These are phyloP conservation scores for Nemania bipapillata DNA, from an alignment of 2,329 filamentous ascomycete genomes.

Conservation along the genomic window DNA sequence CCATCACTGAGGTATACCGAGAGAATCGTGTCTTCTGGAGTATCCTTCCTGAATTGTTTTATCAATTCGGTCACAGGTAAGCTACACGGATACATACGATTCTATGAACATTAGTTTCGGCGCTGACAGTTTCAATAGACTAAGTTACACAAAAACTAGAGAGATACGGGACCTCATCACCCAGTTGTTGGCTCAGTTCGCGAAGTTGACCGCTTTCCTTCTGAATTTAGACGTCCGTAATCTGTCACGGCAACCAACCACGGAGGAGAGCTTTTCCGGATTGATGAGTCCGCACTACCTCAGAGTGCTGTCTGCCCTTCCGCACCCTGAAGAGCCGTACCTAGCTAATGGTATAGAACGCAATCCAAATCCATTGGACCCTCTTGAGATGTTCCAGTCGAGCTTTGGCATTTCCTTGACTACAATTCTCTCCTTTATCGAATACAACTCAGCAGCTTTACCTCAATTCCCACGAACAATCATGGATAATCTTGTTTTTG, in stretches of 20 bases:
- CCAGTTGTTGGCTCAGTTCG: constrained; percentile 54
- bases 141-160: constrained; percentile 42
- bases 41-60: constrained; percentile 63
- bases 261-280: constrained; percentile 53
- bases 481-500: constrained; percentile 56
- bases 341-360: constrained; percentile 49
- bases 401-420: constrained; percentile 57
- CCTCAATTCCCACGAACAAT: constrained; percentile 59
- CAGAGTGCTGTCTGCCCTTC: constrained; percentile 56
- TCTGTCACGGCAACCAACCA: constrained; percentile 44
- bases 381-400: constrained; percentile 59
- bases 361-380: constrained; percentile 50
- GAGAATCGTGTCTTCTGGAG: constrained; percentile 64
- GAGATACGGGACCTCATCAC: constrained; percentile 50
- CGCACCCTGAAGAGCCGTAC: constrained; percentile 49
- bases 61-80: constrained; percentile 57
- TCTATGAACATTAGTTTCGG: not conserved
- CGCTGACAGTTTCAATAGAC: constrained; percentile 36
- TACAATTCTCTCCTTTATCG: constrained; percentile 58
- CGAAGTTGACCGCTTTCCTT: constrained; percentile 64
- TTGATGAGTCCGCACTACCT: constrained; percentile 61
- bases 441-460: constrained; percentile 56
- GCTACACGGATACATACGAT: constrained; percentile 34
- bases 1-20: constrained; percentile 57
- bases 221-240: constrained; percentile 61